These are phyloP conservation scores for Gomphus bonarii DNA, from an alignment of 1,284 basidiomycete species.

Conservation along the genomic window DNA sequence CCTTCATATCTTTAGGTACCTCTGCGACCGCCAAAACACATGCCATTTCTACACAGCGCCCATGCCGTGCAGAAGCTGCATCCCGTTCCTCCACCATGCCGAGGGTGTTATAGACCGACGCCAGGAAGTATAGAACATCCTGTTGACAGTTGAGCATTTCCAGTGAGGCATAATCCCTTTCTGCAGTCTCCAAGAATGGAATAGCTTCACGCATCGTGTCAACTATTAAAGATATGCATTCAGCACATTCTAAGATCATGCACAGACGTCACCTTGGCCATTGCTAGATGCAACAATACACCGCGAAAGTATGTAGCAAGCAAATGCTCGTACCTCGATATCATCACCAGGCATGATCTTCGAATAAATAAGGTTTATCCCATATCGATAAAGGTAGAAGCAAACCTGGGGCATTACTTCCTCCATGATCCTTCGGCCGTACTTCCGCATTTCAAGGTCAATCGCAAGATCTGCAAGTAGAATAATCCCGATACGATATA, in stretches of 20 bases:
- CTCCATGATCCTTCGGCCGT: constrained; percentile 51
- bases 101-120: constrained; percentile 62
- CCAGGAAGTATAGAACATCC: constrained; percentile 61
- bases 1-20: constrained; percentile 41
- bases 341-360: constrained; percentile 64
- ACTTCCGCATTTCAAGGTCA: constrained; percentile 63
- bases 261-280: constrained; percentile 14
- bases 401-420: constrained; percentile 70
- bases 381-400: background rate
- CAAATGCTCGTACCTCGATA: constrained; percentile 63
- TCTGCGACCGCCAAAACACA: constrained; percentile 30
- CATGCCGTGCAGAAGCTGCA: constrained; percentile 38
- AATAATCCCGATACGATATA: constrained; percentile 57
- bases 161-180: constrained; percentile 47
- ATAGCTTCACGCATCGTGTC: constrained; percentile 45
- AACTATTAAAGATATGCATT: constrained; percentile 17
- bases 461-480: constrained; percentile 66
- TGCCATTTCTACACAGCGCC: constrained; percentile 31
- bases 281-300: constrained; percentile 45
- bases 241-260: background rate
- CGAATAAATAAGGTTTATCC: constrained; percentile 1
- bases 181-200: constrained; percentile 50
- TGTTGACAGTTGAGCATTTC: constrained; percentile 47
- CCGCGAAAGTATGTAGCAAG: constrained; percentile 59
- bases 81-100: constrained; percentile 46